These are phyloP conservation scores for Laburnicola sp. DNA, from an alignment of 2,329 filamentous ascomycete species.

Conservation along the genomic window DNA sequence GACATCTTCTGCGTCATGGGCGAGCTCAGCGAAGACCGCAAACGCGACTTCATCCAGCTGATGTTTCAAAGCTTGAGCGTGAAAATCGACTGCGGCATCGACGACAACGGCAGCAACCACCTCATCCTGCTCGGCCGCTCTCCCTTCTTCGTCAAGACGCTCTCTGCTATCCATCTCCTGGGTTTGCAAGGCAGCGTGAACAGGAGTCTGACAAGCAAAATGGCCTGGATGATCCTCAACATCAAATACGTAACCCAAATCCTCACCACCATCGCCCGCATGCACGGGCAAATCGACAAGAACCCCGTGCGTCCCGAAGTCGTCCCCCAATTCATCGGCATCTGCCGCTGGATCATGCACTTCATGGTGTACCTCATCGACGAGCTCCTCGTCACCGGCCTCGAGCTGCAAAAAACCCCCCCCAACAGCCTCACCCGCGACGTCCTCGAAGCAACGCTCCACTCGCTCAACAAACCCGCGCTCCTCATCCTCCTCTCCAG, in stretches of 20 bases:
- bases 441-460: constrained; percentile 31
- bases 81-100: constrained; percentile 79
- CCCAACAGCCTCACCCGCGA: constrained; percentile 48
- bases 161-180: constrained; percentile 78
- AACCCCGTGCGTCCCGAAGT: constrained; percentile 37
- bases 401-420: constrained; percentile 21
- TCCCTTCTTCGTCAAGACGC: constrained; percentile 73
- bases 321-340: constrained; percentile 58
- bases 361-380: constrained; percentile 60
- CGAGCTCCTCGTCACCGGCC: constrained; percentile 48
- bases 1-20: constrained; percentile 52
- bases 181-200: constrained; percentile 53
- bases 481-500: constrained; percentile 38
- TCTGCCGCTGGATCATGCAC: constrained; percentile 77
- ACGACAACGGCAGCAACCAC: constrained; percentile 61
- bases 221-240: constrained; percentile 74
- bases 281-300: constrained; percentile 56
- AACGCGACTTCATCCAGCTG: constrained; percentile 62
- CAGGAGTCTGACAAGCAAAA: constrained; percentile 69
- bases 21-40: constrained; percentile 31
- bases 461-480: constrained; percentile 40
- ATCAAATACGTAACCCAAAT: constrained; percentile 68
- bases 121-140: constrained; percentile 49
- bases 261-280: constrained; percentile 60
- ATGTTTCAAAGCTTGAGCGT: constrained; percentile 55